Evolutionary conservation across 2,329 filamentous ascomycete species (phyloP), one percentile per base, ranked within the genome.

Genomic region (Capronia coronata): DNA sequence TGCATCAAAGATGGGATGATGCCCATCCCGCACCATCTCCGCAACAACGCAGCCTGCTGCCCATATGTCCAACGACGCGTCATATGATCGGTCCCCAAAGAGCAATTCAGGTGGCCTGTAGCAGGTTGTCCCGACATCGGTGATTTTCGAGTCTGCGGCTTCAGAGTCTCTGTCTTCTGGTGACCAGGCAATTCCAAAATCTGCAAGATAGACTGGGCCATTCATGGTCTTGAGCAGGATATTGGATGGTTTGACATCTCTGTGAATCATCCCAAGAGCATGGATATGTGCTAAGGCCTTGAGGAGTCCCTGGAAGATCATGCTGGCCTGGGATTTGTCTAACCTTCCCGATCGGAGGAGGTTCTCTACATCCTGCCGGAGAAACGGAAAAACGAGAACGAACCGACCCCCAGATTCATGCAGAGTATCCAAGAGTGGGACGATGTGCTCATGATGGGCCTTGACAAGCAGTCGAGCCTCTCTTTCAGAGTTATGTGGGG

Each of bases 131-230:
- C 93, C 93, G 21, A 98, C 86, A 65, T 98, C 94, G 6, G 93
- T 83, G 45, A 95, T 85, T 68, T 97, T 97, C 47, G 74, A 62
- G 46, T 79, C 65, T 7, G 72, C 63, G 1, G 80, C 73, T 64
- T 98, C 93, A 11, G 78, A 76, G 2, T 70, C 68, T 4, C 67
- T 57, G 18, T 73, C 68, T 9, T 74, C 66, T 2, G 84, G 78
- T 58, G 84, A 81, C 89, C 89, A 96, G 7, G 90, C 81, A 32
- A 93, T 94, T 43, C 93, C 91, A 69, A 98, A 97, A 66, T 98
- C 93, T 29, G 87, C 82, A 2, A 98, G 75, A 59, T 83, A 86
- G 2, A 86, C 87, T 3, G 87, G 85, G 0, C 86, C 86, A 4
- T 76, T 71, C 0, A 77, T 71, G 0, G 83, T 80, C 35, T 76